Base-by-base conservation (phyloP, 139 green algal genomes). In the Protoeuglena noctilucae region DNA sequence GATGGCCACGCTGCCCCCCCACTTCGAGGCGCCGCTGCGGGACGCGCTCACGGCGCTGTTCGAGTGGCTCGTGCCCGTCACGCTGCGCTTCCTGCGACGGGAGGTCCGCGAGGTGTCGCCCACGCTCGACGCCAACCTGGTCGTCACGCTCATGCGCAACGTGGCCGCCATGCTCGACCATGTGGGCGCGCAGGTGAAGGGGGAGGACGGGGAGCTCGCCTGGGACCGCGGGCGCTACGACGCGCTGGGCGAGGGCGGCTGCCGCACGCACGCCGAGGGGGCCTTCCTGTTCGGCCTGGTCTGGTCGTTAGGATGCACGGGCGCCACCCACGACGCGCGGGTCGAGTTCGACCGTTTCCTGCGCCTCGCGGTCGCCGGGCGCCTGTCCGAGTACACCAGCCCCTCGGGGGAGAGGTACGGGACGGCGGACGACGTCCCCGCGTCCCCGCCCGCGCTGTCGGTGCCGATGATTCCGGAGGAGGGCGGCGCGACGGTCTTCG, bases 71-170 rank as follows among this genome's bases (percentile, higher is more conserved):
- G 28, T 73, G 28, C 66, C 66, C 21, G 47, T 47, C 26, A 49
- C 9, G 9, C 41, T 68, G n/a, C 40, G 54, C 6, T 72, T 66
- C 46, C 6, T 68, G 27, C 56, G 63, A 17, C 25, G 55, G 9
- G 61, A 65, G 47, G 30, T 74, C 19, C 57, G 65, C 48, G 78
- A 86, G 65, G 58, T 63, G 2, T 54, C 66, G 0, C 70, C 70
- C 17, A 84, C 78, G 22, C 49, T 76, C 54, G 73, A 81, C 61
- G 62, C 60, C 34, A 78, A 85, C 56, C 51, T 81, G 12, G 74
- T 73, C 3, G 53, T 26, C n/a, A 68, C 68, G 1, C 65, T 79
- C 28, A 77, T 81, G 77, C 63, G 69, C 40, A 65, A 55, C 31
- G 70, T 85, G 34, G 65, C 60, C 19, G 39, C 58, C 4, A 54